These are phyloP conservation scores for Anthracocystis panici-leucophaei DNA, from an alignment of 1,284 basidiomycete genomes.

Conservation along the genomic window DNA sequence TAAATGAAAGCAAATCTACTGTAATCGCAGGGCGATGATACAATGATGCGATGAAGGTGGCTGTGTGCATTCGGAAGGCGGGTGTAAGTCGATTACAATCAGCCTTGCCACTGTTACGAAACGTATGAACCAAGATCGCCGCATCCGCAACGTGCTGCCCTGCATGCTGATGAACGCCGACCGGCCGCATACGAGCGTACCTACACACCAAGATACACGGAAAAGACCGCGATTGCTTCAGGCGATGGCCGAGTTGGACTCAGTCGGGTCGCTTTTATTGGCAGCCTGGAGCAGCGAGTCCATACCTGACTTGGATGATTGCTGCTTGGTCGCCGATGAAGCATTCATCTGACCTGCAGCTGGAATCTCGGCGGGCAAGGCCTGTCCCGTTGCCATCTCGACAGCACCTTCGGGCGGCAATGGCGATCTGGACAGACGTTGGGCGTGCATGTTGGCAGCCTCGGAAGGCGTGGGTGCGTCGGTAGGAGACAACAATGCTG, in stretches of 20 bases:
- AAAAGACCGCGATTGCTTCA: slow-evolving; percentile 1
- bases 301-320: slow-evolving; percentile 34
- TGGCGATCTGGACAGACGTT: slow-evolving; percentile 27
- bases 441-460: slow-evolving; percentile 32
- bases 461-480: slow-evolving; percentile 41
- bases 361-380: slow-evolving; percentile 30
- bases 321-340: slow-evolving; percentile 44
- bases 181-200: slow-evolving; percentile 22
- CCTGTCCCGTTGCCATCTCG: slow-evolving; percentile 38
- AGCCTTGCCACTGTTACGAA: too few relatives aligned
- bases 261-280: slow-evolving; percentile 29
- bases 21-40: too few relatives aligned
- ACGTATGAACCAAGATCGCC: too few relatives aligned
- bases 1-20: too few relatives aligned
- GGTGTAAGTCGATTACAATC: too few relatives aligned
- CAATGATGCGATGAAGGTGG: too few relatives aligned
- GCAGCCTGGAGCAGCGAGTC: slow-evolving; percentile 44
- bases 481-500: slow-evolving; percentile 37
- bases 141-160: too few relatives aligned
- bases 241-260: slow-evolving; percentile 38
- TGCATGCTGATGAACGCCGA: neutral
- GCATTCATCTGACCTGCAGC: slow-evolving; percentile 48
- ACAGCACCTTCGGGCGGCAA: slow-evolving; percentile 26
- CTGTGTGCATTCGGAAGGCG: too few relatives aligned
- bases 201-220: neutral